These are phyloP conservation scores for Gossypium rotundifolium DNA, from an alignment of 345 rosid species.

Conservation along the genomic window DNA sequence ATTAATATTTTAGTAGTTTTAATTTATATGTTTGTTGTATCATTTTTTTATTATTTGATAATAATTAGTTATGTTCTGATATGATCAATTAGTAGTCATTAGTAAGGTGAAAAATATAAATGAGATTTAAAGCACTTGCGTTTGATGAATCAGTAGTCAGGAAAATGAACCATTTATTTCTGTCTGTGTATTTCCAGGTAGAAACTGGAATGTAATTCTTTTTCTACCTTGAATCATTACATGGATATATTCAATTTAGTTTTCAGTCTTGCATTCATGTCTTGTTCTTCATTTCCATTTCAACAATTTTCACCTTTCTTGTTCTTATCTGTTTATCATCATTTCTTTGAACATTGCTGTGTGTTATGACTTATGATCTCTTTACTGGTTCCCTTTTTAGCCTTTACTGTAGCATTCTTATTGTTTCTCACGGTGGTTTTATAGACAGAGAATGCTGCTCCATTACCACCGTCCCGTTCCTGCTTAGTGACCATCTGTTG, in stretches of 20 bases:
- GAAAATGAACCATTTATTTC: not conserved
- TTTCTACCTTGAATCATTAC: not conserved
- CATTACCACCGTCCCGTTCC: not conserved
- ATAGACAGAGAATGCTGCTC: not conserved
- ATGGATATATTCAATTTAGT: not conserved
- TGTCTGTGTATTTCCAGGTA: not conserved
- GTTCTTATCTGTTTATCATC: not conserved
- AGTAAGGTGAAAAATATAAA: not conserved
- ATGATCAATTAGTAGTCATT: not conserved
- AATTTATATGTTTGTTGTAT: not conserved
- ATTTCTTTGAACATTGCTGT: not conserved
- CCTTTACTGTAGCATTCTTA: not conserved
- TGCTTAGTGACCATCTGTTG: not conserved
- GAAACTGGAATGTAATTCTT: not conserved
- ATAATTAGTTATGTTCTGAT: not conserved
- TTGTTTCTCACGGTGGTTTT: too few species aligned
- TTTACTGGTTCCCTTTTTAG: not conserved
- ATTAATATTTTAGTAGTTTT: not conserved
- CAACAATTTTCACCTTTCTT: not conserved
- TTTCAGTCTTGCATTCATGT: not conserved
- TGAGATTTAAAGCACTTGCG: not conserved
- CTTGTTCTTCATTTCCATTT: not conserved
- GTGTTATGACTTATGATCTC: not conserved
- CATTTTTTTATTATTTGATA: not conserved
- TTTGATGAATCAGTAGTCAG: not conserved